Base-by-base conservation (phyloP, 208 protist species). In the Leishmania arabica region DNA sequence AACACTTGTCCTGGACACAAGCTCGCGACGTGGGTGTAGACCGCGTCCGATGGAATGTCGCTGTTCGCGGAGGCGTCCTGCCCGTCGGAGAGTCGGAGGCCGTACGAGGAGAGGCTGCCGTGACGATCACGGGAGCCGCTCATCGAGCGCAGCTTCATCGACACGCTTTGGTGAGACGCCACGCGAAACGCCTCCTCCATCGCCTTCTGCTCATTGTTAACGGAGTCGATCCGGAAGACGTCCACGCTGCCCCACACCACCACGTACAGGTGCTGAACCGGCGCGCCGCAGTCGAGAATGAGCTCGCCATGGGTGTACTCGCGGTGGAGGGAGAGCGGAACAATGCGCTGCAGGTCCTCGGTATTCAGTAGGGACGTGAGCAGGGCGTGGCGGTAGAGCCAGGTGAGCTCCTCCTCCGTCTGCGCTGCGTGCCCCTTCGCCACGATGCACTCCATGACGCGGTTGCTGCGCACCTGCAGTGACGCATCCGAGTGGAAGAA, bases 201-300 rank as follows among this genome's bases (percentile, higher is more conserved):
- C 47, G 76, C 84, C 60, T 76, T 80, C 17, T 58, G 73, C 58
- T 87, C 80, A n/a, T 68, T 75, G 84, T 78, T 80, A 51, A 86
- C 17, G 13, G 78, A 85, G 69, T 82, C 82, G 34, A 84, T 42
- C 65, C 79, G 80, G 69, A 95, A 97, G 58, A 93, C 93, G 21
- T 97, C 89, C 45, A 97, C 92, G 53, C 85, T 80, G 62, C 93
- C 93, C 88, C 90, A 93, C n/a, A 94, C 71, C 8, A 97, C 89
- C 21, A 90, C 73, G 86, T 90, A 91, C 27, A 95, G 49, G 87
- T 97, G 90, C 68, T 82, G 65, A 62, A 90, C 54, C 37, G 51
- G 71, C 1, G 51, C 75, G 24, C 84, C 77, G 69, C 75, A 68
- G 66, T 86, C 68, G 31, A 95, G 75, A 64, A 97, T 87, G 73